Conservation (phyloP, 1,284 basidiomycete species). For the Tilletia walkeri region DNA sequence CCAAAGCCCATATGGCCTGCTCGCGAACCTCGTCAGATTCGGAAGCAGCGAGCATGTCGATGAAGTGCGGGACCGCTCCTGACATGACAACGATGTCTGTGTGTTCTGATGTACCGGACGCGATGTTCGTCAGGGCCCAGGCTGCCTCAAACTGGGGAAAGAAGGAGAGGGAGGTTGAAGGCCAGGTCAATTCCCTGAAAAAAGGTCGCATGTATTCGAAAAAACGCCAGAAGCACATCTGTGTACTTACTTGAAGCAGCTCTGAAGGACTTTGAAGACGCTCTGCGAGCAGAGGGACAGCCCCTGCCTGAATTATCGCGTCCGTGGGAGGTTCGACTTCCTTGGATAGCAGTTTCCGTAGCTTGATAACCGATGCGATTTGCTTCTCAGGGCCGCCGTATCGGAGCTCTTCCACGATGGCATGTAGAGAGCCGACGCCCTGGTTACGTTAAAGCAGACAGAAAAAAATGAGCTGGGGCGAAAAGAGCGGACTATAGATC, state of each 20-base stretch:
- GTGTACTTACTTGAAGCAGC: constrained; percentile 65
- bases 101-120: constrained; percentile 96
- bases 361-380: constrained; percentile 88
- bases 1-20: constrained; percentile 94
- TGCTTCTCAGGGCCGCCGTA: constrained; percentile 86
- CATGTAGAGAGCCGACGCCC: constrained; percentile 64
- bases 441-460: constrained; percentile 64
- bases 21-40: constrained; percentile 75
- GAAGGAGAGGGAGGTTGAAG: too few relatives aligned
- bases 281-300: constrained; percentile 95
- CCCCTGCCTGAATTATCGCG: constrained; percentile 93
- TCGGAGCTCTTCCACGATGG: constrained; percentile 88
- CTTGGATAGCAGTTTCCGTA: constrained; percentile 92
- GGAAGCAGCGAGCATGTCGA: constrained; percentile 59
- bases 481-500: constrained; percentile 36
- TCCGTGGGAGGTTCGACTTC: constrained; percentile 99
- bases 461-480: constrained; percentile 31
- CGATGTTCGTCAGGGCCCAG: constrained; percentile 99
- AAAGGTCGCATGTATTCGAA: too few relatives aligned
- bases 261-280: constrained; percentile 83
- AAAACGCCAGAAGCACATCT: too few relatives aligned
- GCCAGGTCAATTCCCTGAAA: too few relatives aligned
- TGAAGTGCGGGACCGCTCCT: constrained; percentile 94
- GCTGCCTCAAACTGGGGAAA: constrained; percentile 85
- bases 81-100: constrained; percentile 96